Conservation (phyloP, 1,284 basidiomycete genomes). For the Ceratobasidium sp. region DNA sequence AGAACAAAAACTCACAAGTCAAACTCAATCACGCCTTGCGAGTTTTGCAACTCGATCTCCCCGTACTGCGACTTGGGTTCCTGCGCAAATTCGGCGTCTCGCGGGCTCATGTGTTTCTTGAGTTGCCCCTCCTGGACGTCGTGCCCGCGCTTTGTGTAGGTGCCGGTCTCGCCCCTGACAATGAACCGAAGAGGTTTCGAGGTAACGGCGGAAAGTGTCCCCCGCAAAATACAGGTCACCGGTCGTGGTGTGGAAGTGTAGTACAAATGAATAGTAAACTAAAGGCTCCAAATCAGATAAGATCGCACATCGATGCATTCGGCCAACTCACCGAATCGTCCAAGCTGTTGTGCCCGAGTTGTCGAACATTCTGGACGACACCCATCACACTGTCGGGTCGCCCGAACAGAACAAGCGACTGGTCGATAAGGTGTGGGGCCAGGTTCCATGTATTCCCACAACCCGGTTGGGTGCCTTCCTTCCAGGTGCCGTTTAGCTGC, state of each 20-base stretch:
- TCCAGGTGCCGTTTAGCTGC: slow-evolving; percentile 39
- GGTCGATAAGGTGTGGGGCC: slow-evolving; percentile 35
- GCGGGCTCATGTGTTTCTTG: slow-evolving; percentile 26
- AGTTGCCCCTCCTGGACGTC: slow-evolving; percentile 39
- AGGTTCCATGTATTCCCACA: slow-evolving; percentile 36
- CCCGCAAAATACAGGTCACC: slow-evolving; percentile 36
- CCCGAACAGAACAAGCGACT: slow-evolving; percentile 34
- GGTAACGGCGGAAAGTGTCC: slow-evolving; percentile 33
- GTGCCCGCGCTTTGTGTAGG: slow-evolving; percentile 35
- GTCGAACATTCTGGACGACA: slow-evolving; percentile 34
- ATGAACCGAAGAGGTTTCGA: slow-evolving; percentile 35
- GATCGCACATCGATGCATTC: background rate
- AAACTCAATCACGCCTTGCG: slow-evolving; percentile 26
- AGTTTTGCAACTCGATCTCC: slow-evolving; percentile 35
- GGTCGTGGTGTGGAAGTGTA: slow-evolving; percentile 20
- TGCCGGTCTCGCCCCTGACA: slow-evolving; percentile 30
- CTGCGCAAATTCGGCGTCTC: slow-evolving; percentile 28
- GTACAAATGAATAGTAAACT: slow-evolving; percentile 39
- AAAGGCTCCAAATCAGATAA: background rate
- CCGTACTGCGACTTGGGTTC: slow-evolving; percentile 38
- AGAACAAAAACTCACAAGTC: slow-evolving; percentile 33
- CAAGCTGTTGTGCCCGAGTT: slow-evolving; percentile 23
- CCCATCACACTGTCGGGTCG: slow-evolving; percentile 40
- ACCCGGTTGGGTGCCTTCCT: slow-evolving; percentile 34
- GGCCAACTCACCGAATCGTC: slow-evolving; percentile 29